Base-by-base conservation (phyloP, 129 eudicot species). In the Flaveria trinervia region DNA sequence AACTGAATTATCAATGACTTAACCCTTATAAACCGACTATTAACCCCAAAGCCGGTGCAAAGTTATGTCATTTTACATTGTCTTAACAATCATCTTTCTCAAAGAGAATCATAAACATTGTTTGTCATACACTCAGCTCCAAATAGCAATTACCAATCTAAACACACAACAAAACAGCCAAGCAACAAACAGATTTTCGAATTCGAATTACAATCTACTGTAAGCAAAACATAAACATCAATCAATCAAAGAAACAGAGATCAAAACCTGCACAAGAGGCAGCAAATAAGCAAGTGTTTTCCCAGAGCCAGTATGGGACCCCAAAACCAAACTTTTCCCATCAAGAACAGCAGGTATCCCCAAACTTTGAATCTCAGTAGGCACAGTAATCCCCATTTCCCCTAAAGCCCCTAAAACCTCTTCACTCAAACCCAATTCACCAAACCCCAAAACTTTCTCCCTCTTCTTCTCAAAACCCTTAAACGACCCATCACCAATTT, bases 251-350 rank as follows among this genome's bases (percentile, higher is more conserved):
- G 7, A 55, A 23, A 20, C 1, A 15, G 8, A 55, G 57, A 39
- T 12, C 1, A 12, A 10, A 64, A 93, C 98, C 98, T 93, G 97
- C 84, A 84, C 92, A 85, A 90, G 82, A 61, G 97, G 98, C 83
- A 93, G 72, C 85, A 93, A 78, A 55, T 93, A 93, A 76, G 98
- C 97, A 68, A 93, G 90, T 59, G 98, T 93, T 84, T 93, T 93
- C 39, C 97, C 96, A n/a, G 98, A 90, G 50, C 98, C 98, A 81
- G 98, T 93, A 77, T 93, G 98, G 64, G 98, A 93, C 18, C 98
- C 98, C 81, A 93, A 83, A 23, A 93, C 97, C 74, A 93, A 92
- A 80, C 96, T 88, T 71, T 83, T 90, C 36, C 87, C 93, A 10
- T 76, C 84, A 64, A 93, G 78, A 39, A 93, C 93, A 68, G 87